These are phyloP conservation scores for Phialemoniopsis sp. DNA, from an alignment of 2,329 filamentous ascomycete genomes.

Conservation along the genomic window DNA sequence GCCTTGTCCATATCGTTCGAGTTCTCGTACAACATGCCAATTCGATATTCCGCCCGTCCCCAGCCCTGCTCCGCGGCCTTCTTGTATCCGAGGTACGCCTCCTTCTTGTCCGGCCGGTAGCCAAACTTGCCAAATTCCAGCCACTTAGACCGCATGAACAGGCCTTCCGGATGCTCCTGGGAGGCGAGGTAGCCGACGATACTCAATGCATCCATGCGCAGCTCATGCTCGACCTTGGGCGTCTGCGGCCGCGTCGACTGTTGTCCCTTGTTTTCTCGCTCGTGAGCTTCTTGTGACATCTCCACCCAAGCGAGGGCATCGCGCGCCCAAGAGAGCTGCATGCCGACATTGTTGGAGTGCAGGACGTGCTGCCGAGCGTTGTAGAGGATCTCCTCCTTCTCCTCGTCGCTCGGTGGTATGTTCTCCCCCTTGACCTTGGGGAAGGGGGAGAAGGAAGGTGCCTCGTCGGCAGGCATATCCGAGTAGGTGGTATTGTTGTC, in stretches of 20 bases:
- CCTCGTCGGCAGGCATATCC: slow-evolving; percentile 36
- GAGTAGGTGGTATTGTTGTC: slow-evolving; percentile 28
- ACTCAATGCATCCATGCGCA: slow-evolving; percentile 84
- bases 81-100: slow-evolving; percentile 84
- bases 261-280: slow-evolving; percentile 51
- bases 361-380: slow-evolving; percentile 79
- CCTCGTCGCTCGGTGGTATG: slow-evolving; percentile 88
- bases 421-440: slow-evolving; percentile 83
- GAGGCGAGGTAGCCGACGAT: slow-evolving; percentile 87
- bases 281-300: slow-evolving; percentile 71
- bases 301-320: slow-evolving; percentile 89
- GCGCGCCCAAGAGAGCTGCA: slow-evolving; percentile 95
- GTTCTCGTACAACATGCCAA: slow-evolving; percentile 97
- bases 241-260: slow-evolving; percentile 63
- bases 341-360: slow-evolving; percentile 89
- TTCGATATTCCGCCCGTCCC: slow-evolving; percentile 86
- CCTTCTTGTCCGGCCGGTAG: slow-evolving; percentile 84
- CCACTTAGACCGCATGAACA: slow-evolving; percentile 96
- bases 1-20: slow-evolving; percentile 91
- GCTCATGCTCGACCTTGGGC: slow-evolving; percentile 82
- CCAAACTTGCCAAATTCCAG: slow-evolving; percentile 97
- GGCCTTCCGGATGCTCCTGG: slow-evolving; percentile 87
- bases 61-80: slow-evolving; percentile 81
- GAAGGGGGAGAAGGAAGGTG: slow-evolving; percentile 86
- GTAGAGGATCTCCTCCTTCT: slow-evolving; percentile 87